Conservation (phyloP, 768 basidiomycete genomes). For the Terana coerulea region DNA sequence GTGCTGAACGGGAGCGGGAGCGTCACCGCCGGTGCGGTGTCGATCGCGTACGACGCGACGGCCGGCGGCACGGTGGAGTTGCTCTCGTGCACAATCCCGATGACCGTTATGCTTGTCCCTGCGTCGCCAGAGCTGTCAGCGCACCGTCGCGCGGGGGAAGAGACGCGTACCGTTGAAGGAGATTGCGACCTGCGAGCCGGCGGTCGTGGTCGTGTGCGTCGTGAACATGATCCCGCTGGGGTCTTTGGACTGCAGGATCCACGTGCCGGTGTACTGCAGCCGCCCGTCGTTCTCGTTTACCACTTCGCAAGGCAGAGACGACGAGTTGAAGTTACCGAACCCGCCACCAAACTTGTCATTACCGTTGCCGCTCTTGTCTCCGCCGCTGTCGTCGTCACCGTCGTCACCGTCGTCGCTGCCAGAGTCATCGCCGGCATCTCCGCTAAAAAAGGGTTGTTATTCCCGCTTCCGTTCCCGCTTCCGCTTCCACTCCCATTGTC, state of each 20-base stretch:
- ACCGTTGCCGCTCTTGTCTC: neutral
- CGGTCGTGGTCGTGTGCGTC: conserved; percentile 12
- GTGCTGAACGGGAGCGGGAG: conserved; percentile 36
- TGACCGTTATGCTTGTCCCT: conserved; percentile 46
- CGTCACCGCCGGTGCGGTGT: conserved; percentile 20
- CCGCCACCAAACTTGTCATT: neutral
- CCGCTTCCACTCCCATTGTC: neutral
- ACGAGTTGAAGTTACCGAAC: neutral
- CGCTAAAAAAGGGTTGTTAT: neutral
- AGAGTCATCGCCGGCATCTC: neutral
- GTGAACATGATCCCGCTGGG: conserved; percentile 10
- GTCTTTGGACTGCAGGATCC: conserved; percentile 14
- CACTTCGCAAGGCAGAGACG: conserved; percentile 6
- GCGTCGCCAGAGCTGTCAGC: neutral
- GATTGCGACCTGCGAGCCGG: conserved; percentile 11
- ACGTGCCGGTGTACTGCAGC: conserved; percentile 14
- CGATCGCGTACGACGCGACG: conserved; percentile 37
- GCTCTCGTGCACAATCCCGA: conserved; percentile 42
- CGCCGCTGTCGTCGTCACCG: neutral
- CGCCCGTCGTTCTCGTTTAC: conserved; percentile 17
- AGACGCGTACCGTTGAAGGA: conserved; percentile 14
- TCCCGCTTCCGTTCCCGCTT: neutral
- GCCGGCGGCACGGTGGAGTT: conserved; percentile 33
- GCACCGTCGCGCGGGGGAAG: neutral
- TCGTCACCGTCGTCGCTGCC: neutral